Base-by-base conservation (phyloP, 129 eudicot genomes). In the Ambrosia trifida region DNA sequence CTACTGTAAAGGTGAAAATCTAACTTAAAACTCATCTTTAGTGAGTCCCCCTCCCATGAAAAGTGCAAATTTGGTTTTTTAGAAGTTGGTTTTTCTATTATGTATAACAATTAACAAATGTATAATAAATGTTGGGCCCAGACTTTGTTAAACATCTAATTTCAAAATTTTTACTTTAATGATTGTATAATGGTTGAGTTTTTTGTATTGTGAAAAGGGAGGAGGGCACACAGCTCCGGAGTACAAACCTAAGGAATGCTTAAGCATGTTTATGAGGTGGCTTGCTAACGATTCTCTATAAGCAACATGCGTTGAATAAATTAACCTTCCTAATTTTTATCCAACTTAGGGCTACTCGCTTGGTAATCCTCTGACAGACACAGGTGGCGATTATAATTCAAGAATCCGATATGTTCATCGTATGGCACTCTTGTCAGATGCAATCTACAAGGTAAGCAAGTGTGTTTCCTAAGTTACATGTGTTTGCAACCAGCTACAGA, bases 191-290 rank as follows among this genome's bases (percentile, higher is more conserved):
- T 72, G 32, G 41, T 57, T 57, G 20, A 5, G 8, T 2, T 40
- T 66, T 66, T 58, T 53, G 53, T 65, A 6, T 19, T 35, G 40
- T 35, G 40, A 35, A 43, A 57, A 74, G 78, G 78, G 78, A 62
- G 78, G 70, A 40, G 78, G 71, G 19, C 78, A 74, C 30, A 74
- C 71, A 35, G 72, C 78, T 50, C 41, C 63, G 5, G 71, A 63
- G 62, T 63, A 40, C 51, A 74, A 74, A 3, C 56, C 78, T 63
- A 30, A 64, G 36, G 72, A 74, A 64, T 64, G 78, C 64, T 64
- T 74, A 36, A n/a, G 38, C 52, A 74, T 73, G 71, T 0, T 73
- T 19, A 30, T 2, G 11, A 63, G 78, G 45, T 35, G 40, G 40
- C 40, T 35, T 35, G 40, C 40, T 35, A 6, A 35, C 40, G 40